Percentiles rank a stretch among this genome's conserved stretches.
Conservation (phyloP, 352 stramenopile genomes). For the Globisporangium cederbergense region DNA sequence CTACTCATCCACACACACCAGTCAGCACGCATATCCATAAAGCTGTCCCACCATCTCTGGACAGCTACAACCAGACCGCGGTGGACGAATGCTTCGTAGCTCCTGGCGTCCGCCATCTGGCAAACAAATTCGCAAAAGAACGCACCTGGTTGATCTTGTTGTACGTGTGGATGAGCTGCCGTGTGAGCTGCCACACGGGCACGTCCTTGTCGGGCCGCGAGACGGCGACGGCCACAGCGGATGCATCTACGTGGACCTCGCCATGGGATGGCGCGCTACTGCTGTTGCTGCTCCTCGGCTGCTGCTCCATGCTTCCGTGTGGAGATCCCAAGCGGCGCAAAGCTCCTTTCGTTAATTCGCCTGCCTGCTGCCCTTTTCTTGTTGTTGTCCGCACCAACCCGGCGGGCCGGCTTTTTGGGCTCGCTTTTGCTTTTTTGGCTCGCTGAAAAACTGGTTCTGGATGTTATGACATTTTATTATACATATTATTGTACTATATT, state of each 20-base stretch:
- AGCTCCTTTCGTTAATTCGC: conserved; percentile 8
- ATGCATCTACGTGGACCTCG: neutral
- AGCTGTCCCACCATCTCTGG: neutral
- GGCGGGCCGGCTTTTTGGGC: neutral
- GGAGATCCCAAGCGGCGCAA: conserved; percentile 11
- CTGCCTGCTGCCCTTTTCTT: conserved; percentile 10
- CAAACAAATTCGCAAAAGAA: neutral
- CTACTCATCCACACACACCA: conserved; percentile 25
- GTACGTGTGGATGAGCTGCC: conserved; percentile 95
- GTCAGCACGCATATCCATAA: conserved; percentile 3
- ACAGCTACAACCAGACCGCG: neutral
- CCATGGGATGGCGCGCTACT: conserved; percentile 1
- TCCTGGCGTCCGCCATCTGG: conserved; percentile 10
- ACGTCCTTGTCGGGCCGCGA: conserved; percentile 31
- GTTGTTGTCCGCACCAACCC: neutral
- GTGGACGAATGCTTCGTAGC: neutral
- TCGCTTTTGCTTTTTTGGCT: neutral
- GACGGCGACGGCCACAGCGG: conserved; percentile 2
- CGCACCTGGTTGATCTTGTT: conserved; percentile 94
- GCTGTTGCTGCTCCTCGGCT: conserved; percentile 6
- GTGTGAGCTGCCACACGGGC: conserved; percentile 81
- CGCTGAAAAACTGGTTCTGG: neutral
- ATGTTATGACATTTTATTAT: neutral
- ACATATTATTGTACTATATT: neutral
- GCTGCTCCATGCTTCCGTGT: conserved; percentile 14